Percentiles rank a stretch among this genome's conserved stretches.
Conservation (phyloP, 306 rosid genomes). For the Vigna hirtella region DNA sequence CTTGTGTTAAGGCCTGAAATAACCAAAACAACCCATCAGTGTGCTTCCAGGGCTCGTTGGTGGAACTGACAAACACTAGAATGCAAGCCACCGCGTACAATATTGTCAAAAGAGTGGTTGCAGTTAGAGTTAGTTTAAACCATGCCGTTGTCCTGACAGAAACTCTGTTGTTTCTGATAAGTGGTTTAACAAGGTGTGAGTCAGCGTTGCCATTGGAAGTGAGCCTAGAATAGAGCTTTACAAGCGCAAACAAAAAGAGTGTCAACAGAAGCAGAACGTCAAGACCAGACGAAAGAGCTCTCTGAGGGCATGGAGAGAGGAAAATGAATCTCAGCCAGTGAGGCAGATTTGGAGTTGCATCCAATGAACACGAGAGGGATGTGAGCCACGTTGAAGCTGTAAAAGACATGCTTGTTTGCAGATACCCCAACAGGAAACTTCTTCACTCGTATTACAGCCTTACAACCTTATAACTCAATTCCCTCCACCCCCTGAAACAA, state of each 20-base stretch:
- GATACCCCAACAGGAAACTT: conserved; percentile 7
- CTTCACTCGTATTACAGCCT: neutral
- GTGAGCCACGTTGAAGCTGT: conserved; percentile 59
- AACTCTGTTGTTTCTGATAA: conserved; percentile 45
- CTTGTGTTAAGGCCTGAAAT: conserved; percentile 71
- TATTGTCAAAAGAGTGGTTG: conserved; percentile 54
- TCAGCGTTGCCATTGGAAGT: conserved; percentile 41
- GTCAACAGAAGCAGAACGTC: conserved; percentile 59
- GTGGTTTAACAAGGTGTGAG: conserved; percentile 65
- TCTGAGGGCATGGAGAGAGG: conserved; percentile 90
- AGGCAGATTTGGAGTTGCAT: conserved; percentile 39
- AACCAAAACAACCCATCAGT: conserved; percentile 78
- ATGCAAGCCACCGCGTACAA: conserved; percentile 57
- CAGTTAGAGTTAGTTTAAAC: conserved; percentile 67
- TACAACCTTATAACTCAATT: neutral
- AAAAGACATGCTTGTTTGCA: conserved; percentile 51
- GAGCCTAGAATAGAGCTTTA: conserved; percentile 63
- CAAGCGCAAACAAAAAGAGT: conserved; percentile 55
- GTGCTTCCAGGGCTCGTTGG: conserved; percentile 57
- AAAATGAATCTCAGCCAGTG: conserved; percentile 77
- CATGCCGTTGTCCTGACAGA: conserved; percentile 62
- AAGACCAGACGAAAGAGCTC: conserved; percentile 67
- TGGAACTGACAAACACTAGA: conserved; percentile 48
- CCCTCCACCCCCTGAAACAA: conserved; percentile 33
- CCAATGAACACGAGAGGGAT: conserved; percentile 61